Conservation (phyloP, 257 asterid genomes). For the Capsicum rhomboideum region DNA sequence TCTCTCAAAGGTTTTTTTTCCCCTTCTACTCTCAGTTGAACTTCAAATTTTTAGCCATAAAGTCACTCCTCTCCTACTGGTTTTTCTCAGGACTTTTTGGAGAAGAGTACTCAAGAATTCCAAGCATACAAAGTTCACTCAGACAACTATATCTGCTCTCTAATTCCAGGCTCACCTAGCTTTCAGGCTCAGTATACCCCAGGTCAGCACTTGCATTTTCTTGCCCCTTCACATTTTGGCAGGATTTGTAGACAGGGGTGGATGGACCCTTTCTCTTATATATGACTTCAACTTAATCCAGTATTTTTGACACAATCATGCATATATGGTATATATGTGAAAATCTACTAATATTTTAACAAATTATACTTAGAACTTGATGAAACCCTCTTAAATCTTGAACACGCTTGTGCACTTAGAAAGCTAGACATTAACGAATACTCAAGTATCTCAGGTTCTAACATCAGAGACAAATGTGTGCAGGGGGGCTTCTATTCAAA, state of each 20-base stretch:
- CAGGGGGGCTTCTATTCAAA: slow-evolving; percentile 68
- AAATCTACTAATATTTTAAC: no score
- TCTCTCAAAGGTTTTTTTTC: slow-evolving; percentile 47
- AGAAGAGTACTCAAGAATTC: slow-evolving; percentile 42
- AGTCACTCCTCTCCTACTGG: background rate
- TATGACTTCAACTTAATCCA: no score
- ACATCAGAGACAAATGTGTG: background rate
- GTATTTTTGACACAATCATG: no score
- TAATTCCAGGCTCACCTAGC: slow-evolving; percentile 67
- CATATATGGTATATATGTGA: no score
- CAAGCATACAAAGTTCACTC: slow-evolving; percentile 70
- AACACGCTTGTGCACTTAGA: no score
- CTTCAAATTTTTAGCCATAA: background rate
- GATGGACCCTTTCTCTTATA: no score
- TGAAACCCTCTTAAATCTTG: no score
- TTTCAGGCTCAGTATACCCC: slow-evolving; percentile 92
- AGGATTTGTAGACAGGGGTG: no score
- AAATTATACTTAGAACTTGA: no score
- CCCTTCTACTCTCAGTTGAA: background rate
- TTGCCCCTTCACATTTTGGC: no score
- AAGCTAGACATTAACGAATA: no score
- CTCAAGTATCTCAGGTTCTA: no score
- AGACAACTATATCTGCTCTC: slow-evolving; percentile 78
- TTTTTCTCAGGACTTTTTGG: slow-evolving; percentile 46
- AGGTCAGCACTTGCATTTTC: slow-evolving; percentile 16